These are phyloP conservation scores for Herpotrichia juniperi DNA, from an alignment of 2,329 filamentous ascomycete species.

Conservation along the genomic window DNA sequence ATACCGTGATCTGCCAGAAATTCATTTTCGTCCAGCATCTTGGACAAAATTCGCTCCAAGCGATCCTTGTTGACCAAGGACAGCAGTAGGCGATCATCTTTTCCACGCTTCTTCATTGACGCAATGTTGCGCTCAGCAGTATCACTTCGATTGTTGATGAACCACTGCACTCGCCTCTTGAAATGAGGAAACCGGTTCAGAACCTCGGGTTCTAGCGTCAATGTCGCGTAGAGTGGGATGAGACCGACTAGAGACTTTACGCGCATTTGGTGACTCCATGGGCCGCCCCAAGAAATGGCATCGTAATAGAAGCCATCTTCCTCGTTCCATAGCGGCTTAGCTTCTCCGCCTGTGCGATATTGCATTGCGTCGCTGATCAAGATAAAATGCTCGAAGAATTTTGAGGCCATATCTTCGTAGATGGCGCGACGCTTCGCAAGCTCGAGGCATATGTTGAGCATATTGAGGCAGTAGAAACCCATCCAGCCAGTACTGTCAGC, in stretches of 20 bases:
- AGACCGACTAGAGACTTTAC: conserved; percentile 91
- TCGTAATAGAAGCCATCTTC: conserved; percentile 98
- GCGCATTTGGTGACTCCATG: conserved; percentile 90
- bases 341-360: conserved; percentile 69
- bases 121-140: conserved; percentile 93
- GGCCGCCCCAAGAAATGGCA: conserved; percentile 93
- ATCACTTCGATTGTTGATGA: conserved; percentile 85
- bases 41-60: conserved; percentile 84
- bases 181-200: conserved; percentile 91
- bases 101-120: conserved; percentile 87
- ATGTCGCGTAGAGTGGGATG: conserved; percentile 89
- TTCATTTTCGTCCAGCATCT: conserved; percentile 93
- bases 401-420: conserved; percentile 95
- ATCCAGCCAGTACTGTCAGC: conserved; percentile 99
- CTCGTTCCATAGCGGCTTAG: conserved; percentile 93
- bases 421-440: conserved; percentile 92
- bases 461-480: conserved; percentile 95
- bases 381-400: conserved; percentile 99
- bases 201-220: conserved; percentile 91
- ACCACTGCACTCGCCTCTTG: conserved; percentile 93
- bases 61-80: conserved; percentile 92
- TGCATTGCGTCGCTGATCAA: conserved; percentile 97
- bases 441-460: conserved; percentile 96
- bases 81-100: conserved; percentile 84
- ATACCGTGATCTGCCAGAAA: conserved; percentile 92